These are phyloP conservation scores for Neurospora crassa DNA, from an alignment of 2,329 filamentous ascomycete species.

Conservation along the genomic window DNA sequence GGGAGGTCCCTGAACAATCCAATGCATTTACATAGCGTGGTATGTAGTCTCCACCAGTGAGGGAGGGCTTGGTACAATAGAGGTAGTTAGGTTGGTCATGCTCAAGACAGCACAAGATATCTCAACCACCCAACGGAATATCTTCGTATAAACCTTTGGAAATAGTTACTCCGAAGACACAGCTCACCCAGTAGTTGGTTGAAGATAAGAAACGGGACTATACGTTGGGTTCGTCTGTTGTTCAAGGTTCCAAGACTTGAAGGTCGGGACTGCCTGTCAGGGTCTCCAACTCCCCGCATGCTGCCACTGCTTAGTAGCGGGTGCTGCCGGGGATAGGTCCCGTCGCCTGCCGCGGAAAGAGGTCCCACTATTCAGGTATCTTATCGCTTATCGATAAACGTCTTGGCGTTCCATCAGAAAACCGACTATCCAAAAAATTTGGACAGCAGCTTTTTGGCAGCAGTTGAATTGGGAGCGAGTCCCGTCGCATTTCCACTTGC, in stretches of 20 bases:
- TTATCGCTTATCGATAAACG: constrained; percentile 12
- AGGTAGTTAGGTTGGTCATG: neutral
- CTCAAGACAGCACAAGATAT: neutral
- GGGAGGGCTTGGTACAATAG: neutral
- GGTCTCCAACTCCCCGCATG: neutral
- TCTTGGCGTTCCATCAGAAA: constrained; percentile 1
- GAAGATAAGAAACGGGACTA: neutral
- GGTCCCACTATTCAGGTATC: constrained; percentile 5
- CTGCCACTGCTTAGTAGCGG: no score
- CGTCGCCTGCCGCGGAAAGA: neutral
- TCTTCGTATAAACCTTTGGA: neutral
- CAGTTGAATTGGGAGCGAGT: constrained; percentile 4
- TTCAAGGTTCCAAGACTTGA: neutral
- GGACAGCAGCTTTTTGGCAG: constrained; percentile 13
- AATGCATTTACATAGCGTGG: neutral
- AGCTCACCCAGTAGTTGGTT: neutral
- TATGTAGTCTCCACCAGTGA: neutral
- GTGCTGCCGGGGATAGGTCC: neutral
- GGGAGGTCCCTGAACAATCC: neutral
- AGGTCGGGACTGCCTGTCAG: neutral
- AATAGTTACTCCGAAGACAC: neutral
- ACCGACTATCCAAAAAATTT: constrained; percentile 17
- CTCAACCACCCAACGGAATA: neutral
- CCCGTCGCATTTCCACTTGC: neutral
- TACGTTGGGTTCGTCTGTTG: neutral